Percentiles rank a stretch among this genome's conserved stretches.
Conservation (phyloP, 345 rosid genomes). For the Ceriops tagal region DNA sequence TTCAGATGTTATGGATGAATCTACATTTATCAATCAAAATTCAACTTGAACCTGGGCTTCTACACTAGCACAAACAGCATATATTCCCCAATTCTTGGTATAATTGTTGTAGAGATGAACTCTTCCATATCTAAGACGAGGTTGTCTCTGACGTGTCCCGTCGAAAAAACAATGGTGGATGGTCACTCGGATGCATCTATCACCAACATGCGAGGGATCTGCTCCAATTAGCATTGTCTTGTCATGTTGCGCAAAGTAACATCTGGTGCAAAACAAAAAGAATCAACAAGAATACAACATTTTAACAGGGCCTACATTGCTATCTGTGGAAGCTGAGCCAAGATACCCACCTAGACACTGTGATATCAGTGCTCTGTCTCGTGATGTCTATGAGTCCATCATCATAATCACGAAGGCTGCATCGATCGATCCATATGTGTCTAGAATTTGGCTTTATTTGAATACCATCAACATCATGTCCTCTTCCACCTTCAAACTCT, state of each 20-base stretch:
- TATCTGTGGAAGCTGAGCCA: neutral
- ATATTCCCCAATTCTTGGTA: slow-evolving; percentile 82
- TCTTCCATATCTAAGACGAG: slow-evolving; percentile 86
- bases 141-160: slow-evolving; percentile 84
- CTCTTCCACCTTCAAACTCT: slow-evolving; percentile 83
- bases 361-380: slow-evolving; percentile 89
- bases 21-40: neutral
- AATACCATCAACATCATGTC: slow-evolving; percentile 80
- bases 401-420: slow-evolving; percentile 77
- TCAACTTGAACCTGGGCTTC: slow-evolving; percentile 58
- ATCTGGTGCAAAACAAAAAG: slow-evolving; percentile 41
- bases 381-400: slow-evolving; percentile 97
- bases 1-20: neutral
- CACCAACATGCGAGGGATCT: slow-evolving; percentile 66
- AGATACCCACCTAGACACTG: slow-evolving; percentile 64
- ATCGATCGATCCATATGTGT: slow-evolving; percentile 88
- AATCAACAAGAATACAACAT: neutral
- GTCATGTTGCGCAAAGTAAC: slow-evolving; percentile 77
- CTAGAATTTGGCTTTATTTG: slow-evolving; percentile 91
- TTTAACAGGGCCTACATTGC: neutral
- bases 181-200: slow-evolving; percentile 84
- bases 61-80: slow-evolving; percentile 92
- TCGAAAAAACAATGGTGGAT: slow-evolving; percentile 97
- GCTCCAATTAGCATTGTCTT: slow-evolving; percentile 90
- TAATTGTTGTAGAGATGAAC: slow-evolving; percentile 87